A percentile compares a stretch with the other conserved stretches of the same genome.
These are phyloP conservation scores for Zygosaccharomyces gambellarensis DNA, from an alignment of 805 yeast species.

Conservation along the genomic window DNA sequence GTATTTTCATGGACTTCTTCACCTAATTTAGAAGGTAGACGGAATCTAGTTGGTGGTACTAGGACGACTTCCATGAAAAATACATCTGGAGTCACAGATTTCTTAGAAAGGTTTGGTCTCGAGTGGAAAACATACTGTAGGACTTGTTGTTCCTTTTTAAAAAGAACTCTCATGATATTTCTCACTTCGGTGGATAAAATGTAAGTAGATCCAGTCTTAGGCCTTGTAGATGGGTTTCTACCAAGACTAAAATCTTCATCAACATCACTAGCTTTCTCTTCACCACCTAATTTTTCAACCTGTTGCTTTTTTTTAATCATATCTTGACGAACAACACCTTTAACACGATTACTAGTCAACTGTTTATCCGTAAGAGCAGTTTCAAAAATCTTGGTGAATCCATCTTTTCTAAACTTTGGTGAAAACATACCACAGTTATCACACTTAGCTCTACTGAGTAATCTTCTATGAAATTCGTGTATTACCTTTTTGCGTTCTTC, in stretches of 20 bases:
- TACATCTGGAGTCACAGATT: slow-evolving; percentile 61
- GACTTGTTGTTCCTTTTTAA: slow-evolving; percentile 64
- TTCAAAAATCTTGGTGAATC: slow-evolving; percentile 88
- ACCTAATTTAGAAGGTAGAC: slow-evolving; percentile 94
- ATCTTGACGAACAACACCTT: slow-evolving; percentile 70
- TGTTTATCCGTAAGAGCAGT: slow-evolving; percentile 80
- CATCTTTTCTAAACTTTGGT: slow-evolving; percentile 92
- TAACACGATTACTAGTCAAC: slow-evolving; percentile 70
- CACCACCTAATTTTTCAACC: slow-evolving; percentile 28
- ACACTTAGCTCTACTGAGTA: slow-evolving; percentile 79
- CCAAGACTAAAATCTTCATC: slow-evolving; percentile 36
- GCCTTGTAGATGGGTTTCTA: slow-evolving; percentile 48
- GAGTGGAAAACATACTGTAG: slow-evolving; percentile 76
- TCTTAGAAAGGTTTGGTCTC: slow-evolving; percentile 52
- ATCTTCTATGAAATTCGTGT: slow-evolving; percentile 67
- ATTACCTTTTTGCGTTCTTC: slow-evolving; percentile 79
- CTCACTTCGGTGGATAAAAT: slow-evolving; percentile 83
- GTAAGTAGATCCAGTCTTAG: slow-evolving; percentile 73
- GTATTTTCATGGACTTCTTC: slow-evolving; percentile 94
- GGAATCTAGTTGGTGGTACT: slow-evolving; percentile 95
- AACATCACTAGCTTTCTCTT: slow-evolving; percentile 24
- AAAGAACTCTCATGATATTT: slow-evolving; percentile 69
- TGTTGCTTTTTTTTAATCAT: slow-evolving; percentile 47
- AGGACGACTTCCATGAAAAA: slow-evolving; percentile 84
- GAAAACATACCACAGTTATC: slow-evolving; percentile 95